Evolutionary conservation across 768 basidiomycete genomes (phyloP).

Genomic region (Lepiota brunneoincarnata): DNA sequence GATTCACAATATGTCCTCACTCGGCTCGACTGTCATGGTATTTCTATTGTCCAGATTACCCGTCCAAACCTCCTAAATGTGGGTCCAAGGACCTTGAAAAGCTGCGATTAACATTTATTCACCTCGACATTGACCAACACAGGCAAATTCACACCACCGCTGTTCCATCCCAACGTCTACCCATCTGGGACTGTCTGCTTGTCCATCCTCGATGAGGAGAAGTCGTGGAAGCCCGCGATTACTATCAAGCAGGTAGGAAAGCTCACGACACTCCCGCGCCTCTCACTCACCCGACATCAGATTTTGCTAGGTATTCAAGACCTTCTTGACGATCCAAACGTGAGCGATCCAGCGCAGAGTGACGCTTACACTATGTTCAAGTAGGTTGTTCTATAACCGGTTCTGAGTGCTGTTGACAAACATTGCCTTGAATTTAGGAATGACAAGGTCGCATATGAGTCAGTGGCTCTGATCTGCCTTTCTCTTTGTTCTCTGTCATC

Average conservation of each 20-base stretch:
- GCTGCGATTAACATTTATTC: background rate
- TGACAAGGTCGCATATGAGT: conserved; percentile 93
- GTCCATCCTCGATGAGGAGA: conserved; percentile 97
- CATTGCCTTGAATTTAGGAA: conserved; percentile 53
- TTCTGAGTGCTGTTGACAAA: background rate
- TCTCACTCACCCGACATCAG: conserved; percentile 37
- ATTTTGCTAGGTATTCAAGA: conserved; percentile 96
- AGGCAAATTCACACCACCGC: conserved; percentile 96
- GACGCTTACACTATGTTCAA: conserved; percentile 99
- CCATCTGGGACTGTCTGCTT: conserved; percentile 98
- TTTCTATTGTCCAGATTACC: conserved; percentile 61
- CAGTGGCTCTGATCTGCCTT: conserved; percentile 25
- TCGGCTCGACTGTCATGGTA: background rate
- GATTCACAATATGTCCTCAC: background rate
- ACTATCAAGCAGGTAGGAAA: conserved; percentile 90
- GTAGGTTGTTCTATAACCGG: conserved; percentile 44
- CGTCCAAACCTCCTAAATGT: conserved; percentile 96
- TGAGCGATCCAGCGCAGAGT: conserved; percentile 96
- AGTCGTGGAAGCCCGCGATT: conserved; percentile 98
- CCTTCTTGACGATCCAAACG: conserved; percentile 91
- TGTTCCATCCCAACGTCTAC: conserved; percentile 99
- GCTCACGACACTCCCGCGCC: conserved; percentile 1
- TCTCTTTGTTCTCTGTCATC: conserved; percentile 6
- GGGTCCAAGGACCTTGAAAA: conserved; percentile 22
- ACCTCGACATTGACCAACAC: conserved; percentile 4